A percentile compares a stretch with the other conserved stretches of the same genome.
These are phyloP conservation scores for Sphaerulina populicola DNA, from an alignment of 2,329 filamentous ascomycete genomes.

Conservation along the genomic window DNA sequence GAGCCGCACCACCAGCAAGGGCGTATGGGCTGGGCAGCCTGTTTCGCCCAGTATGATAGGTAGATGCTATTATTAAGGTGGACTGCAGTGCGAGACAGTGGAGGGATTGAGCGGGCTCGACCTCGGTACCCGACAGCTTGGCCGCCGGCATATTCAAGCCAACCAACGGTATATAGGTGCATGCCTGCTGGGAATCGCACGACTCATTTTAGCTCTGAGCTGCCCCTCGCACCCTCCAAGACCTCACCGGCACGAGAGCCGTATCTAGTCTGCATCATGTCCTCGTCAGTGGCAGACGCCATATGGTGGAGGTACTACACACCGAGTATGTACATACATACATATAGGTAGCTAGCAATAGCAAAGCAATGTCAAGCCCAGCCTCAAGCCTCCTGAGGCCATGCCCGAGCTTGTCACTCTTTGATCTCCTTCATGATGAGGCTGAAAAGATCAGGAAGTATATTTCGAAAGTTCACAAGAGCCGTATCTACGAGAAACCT, in stretches of 20 bases:
- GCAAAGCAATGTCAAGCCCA: too few species aligned
- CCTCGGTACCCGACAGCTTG: conserved; percentile 3
- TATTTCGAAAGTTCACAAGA: neutral
- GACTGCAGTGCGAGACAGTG: neutral
- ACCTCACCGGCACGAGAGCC: too few species aligned
- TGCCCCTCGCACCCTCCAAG: too few species aligned
- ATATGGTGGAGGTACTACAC: too few species aligned
- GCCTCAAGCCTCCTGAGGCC: too few species aligned
- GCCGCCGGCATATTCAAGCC: neutral
- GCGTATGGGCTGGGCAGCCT: too few species aligned
- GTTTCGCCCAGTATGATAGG: too few species aligned
- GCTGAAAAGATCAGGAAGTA: neutral
- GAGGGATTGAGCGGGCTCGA: neutral
- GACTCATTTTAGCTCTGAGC: neutral
- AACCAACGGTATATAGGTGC: conserved; percentile 1
- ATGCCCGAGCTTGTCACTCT: neutral
- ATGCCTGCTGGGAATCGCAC: neutral
- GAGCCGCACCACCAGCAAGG: too few species aligned
- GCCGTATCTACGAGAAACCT: neutral
- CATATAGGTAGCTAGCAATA: neutral
- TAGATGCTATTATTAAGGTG: neutral
- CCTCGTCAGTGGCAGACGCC: too few species aligned
- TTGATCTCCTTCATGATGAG: neutral
- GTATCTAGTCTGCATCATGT: too few species aligned
- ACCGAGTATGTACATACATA: neutral